Evolutionary conservation across 441 rosid species (phyloP), one percentile per base, ranked within the genome.

Genomic region (Aquilaria agallochum): DNA sequence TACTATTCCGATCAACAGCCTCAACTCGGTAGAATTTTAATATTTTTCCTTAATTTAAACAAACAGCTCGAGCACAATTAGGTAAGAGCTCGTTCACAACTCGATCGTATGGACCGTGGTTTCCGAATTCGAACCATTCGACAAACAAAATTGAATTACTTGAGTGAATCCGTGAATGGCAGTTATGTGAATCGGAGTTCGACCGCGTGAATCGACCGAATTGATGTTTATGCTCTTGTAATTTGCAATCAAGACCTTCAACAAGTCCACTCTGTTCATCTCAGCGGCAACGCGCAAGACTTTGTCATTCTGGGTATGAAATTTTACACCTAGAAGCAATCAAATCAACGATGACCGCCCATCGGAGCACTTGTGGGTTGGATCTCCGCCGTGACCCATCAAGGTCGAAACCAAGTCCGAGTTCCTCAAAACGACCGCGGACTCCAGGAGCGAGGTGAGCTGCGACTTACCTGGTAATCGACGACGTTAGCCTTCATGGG

Each of bases 181-280:
- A 4, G 83, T 83, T 2, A 79, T 53, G 49, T 82, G 87, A 54
- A 82, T 65, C 33, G 83, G 82, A n/a, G 83, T 77, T 77, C 80
- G 61, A 45, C 84, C 82, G 2, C 54, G 1, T n/a, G 70, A 67
- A 63, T 78, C 75, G 11, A 58, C 68, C 9, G 73, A 58, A 66
- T 82, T 70, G 50, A 67, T 64, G 20, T 78, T 78, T 7, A 74
- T 12, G 14, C 61, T 66, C 33, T 53, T 47, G 20, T 75, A 77
- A 54, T 58, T 72, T 14, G n/a, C 32, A 12, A 62, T 33, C 59
- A 86, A 52, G 45, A 64, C 55, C 45, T 71, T 74, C 72, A 87
- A 70, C 36, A 82, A 14, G 52, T 82, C 84, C 32, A 75, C 80
- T 34, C 79, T 78, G 44, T 78, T 69, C 32, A 44, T 63, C 48